Conservation (phyloP, 2,329 filamentous ascomycete species). For the Seiridium unicorne region DNA sequence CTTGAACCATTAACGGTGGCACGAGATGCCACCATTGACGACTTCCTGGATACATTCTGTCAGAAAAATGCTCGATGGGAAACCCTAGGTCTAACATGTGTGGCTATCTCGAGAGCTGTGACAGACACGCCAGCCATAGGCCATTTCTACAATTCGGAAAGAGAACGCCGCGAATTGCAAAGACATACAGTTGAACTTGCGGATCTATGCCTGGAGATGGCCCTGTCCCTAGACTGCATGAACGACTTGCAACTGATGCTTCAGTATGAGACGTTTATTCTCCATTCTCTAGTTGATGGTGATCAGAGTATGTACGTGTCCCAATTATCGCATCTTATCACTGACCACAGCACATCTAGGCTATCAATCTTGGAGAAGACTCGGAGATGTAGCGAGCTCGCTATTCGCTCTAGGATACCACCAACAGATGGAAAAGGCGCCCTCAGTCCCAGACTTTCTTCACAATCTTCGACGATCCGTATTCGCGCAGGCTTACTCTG, state of each 20-base stretch:
- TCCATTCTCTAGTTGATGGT: constrained; percentile 40
- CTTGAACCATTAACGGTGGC: not conserved
- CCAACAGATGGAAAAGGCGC: constrained; percentile 30
- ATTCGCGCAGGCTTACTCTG: constrained; percentile 41
- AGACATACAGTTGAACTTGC: constrained; percentile 15
- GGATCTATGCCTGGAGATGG: constrained; percentile 22
- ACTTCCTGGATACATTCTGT: constrained; percentile 14
- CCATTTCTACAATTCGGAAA: constrained; percentile 4
- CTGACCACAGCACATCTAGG: constrained; percentile 24
- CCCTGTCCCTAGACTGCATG: constrained; percentile 27
- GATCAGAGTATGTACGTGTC: constrained; percentile 36
- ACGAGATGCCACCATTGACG: not conserved
- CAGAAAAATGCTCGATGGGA: constrained; percentile 20
- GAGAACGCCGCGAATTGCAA: constrained; percentile 10
- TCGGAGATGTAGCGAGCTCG: constrained; percentile 44
- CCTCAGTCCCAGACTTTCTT: constrained; percentile 35
- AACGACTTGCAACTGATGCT: constrained; percentile 43
- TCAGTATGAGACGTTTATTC: constrained; percentile 46
- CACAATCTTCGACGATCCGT: constrained; percentile 35
- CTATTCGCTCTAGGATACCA: constrained; percentile 47
- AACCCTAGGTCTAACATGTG: constrained; percentile 21
- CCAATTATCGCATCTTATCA: too few species aligned
- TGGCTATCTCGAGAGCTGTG: constrained; percentile 19
- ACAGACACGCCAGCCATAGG: constrained; percentile 12
- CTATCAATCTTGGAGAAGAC: constrained; percentile 43